These are phyloP conservation scores for Nothophytophthora sp. DNA, from an alignment of 352 stramenopile genomes.

Conservation along the genomic window DNA sequence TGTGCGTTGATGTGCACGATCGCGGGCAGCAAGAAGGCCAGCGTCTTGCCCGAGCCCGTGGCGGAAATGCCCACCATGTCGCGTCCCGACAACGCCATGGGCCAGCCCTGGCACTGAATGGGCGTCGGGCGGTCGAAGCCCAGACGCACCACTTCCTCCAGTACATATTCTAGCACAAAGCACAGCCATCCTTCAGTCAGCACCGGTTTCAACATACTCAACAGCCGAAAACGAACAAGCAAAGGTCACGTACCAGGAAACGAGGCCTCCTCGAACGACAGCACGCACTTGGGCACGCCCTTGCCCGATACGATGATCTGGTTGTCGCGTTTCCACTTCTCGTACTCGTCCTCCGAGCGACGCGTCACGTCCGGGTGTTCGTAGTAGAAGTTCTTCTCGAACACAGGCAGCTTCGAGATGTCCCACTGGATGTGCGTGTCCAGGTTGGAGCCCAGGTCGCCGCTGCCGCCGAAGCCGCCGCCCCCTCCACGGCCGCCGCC, in stretches of 20 bases:
- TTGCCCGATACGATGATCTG: constrained; percentile 95
- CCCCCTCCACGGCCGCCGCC: constrained; percentile 38
- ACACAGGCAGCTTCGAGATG: constrained; percentile 92
- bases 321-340: constrained; percentile 92
- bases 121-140: constrained; percentile 96
- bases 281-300: constrained; percentile 97
- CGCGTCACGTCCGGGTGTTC: constrained; percentile 97
- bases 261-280: constrained; percentile 94
- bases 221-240: background rate
- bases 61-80: constrained; percentile 99
- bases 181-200: too few species aligned
- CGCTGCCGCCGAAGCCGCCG: constrained; percentile 37
- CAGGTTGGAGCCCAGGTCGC: constrained; percentile 89
- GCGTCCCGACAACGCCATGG: constrained; percentile 97
- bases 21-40: constrained; percentile 98
- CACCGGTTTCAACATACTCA: background rate
- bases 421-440: constrained; percentile 96
- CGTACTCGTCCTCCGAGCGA: constrained; percentile 90
- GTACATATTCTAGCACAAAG: constrained; percentile 99
- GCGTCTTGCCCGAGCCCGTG: constrained; percentile 97
- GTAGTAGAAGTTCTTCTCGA: constrained; percentile 99
- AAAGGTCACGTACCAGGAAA: constrained; percentile 77
- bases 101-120: constrained; percentile 96
- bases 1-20: constrained; percentile 99
- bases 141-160: constrained; percentile 97